Conservation (phyloP, 73 alveolate species). For the Tetrahymena malaccensis region DNA sequence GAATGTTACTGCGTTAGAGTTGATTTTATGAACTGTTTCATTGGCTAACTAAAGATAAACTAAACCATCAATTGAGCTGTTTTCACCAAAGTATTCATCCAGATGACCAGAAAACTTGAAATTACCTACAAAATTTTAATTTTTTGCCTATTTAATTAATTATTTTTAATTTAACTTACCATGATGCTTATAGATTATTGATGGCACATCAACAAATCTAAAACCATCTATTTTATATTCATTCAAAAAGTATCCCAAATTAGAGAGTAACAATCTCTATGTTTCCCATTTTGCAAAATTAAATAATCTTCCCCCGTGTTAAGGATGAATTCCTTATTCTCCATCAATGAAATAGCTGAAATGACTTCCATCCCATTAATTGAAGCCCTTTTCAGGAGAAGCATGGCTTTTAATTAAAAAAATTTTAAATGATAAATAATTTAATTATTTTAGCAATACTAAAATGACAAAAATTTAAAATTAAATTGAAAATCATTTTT, state of each 20-base stretch:
- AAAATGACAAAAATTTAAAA: too few species aligned
- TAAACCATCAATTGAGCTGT: not conserved
- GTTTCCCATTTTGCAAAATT: not conserved
- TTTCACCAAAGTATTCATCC: not conserved
- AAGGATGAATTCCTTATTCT: not conserved
- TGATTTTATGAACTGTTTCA: not conserved
- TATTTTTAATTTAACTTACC: not conserved
- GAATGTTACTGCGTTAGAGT: not conserved
- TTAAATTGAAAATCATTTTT: too few species aligned
- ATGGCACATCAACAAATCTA: not conserved
- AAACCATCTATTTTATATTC: not conserved
- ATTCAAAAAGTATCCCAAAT: not conserved
- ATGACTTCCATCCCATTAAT: not conserved
- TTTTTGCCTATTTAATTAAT: not conserved
- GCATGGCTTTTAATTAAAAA: not conserved
- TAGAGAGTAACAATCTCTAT: not conserved
- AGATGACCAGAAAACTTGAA: not conserved
- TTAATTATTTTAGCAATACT: too few species aligned
- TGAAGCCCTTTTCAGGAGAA: not conserved
- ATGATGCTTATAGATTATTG: not conserved
- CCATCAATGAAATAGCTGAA: not conserved
- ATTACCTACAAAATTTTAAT: not conserved
- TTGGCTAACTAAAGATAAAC: not conserved
- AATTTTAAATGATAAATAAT: not conserved
- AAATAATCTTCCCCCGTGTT: not conserved